Percentiles rank a stretch among this genome's conserved stretches.
Conservation (phyloP, 352 stramenopile genomes). For the Blastocystis hominis region DNA sequence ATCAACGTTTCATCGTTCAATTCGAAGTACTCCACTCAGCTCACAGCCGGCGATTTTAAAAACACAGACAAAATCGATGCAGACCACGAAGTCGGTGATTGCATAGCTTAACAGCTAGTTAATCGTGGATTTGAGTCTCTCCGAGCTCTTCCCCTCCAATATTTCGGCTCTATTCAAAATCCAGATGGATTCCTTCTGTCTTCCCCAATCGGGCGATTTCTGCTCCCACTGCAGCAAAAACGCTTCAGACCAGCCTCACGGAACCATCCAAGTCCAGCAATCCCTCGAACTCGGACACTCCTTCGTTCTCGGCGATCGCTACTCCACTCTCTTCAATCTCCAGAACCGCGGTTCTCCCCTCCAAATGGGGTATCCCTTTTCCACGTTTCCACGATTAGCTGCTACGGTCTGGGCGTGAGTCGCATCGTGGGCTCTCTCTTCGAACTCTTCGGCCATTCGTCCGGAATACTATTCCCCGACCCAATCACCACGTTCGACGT, state of each 20-base stretch:
- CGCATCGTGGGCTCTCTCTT: conserved; percentile 25
- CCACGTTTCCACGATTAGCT: neutral
- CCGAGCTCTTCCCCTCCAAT: neutral
- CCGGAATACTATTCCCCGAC: conserved; percentile 43
- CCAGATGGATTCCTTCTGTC: neutral
- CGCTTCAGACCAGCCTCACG: too few relatives aligned
- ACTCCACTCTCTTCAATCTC: neutral
- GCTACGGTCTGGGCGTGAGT: conserved; percentile 44
- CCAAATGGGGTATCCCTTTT: neutral
- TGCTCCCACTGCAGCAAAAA: neutral
- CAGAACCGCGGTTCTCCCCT: neutral
- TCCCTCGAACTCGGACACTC: conserved; percentile 31
- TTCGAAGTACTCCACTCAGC: neutral
- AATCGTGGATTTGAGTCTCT: neutral
- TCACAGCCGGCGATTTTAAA: neutral
- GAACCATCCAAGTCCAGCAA: neutral
- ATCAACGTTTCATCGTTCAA: neutral
- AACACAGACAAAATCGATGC: neutral
- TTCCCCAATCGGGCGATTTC: neutral
- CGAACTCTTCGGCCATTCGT: conserved; percentile 23
- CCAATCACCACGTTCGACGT: conserved; percentile 40
- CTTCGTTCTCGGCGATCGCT: conserved; percentile 42
- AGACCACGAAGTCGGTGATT: neutral
- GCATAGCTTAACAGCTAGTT: neutral
- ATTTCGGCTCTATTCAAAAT: conserved; percentile 1